Evolutionary conservation across 768 basidiomycete genomes (phyloP).

Genomic region (Lyophyllum shimeji): DNA sequence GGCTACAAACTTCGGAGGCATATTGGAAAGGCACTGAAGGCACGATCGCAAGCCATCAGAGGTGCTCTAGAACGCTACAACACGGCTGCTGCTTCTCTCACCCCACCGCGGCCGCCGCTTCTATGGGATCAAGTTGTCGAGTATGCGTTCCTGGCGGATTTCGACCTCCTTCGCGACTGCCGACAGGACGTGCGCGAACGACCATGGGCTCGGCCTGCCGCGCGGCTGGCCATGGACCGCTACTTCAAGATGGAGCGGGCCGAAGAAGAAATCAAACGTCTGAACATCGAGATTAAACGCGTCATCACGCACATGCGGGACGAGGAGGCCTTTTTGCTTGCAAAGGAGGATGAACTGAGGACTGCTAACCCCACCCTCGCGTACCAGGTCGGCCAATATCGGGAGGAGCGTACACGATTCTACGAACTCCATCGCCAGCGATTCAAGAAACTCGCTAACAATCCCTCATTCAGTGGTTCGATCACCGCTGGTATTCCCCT

Average conservation of each 20-base stretch:
- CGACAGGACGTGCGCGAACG: slow-evolving; percentile 11
- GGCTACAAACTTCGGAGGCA: slow-evolving; percentile 14
- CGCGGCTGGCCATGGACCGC: slow-evolving; percentile 15
- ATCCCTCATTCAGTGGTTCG: too few species aligned
- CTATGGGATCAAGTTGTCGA: slow-evolving; percentile 21
- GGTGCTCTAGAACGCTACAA: slow-evolving; percentile 20
- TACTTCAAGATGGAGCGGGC: slow-evolving; percentile 9
- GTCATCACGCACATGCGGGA: slow-evolving; percentile 7
- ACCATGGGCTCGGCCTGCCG: slow-evolving; percentile 15
- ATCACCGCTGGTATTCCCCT: too few species aligned
- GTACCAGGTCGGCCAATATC: too few species aligned
- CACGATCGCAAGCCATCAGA: slow-evolving; percentile 17
- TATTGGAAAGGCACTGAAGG: slow-evolving; percentile 7
- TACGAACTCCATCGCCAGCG: too few species aligned
- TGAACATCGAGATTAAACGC: slow-evolving; percentile 3
- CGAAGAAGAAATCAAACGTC: slow-evolving; percentile 4
- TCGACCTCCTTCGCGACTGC: slow-evolving; percentile 16
- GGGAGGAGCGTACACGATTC: too few species aligned
- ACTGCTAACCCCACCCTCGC: too few species aligned
- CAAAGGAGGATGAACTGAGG: too few species aligned
- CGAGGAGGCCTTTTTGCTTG: too few species aligned
- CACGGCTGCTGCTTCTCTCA: slow-evolving; percentile 15
- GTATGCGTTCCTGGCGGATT: slow-evolving; percentile 18
- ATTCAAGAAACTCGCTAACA: too few species aligned
- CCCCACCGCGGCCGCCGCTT: slow-evolving; percentile 13